phyloP scores from a whole-genome alignment of 352 stramenopile genomes.

The Phytopythium oedochilum region DNA sequence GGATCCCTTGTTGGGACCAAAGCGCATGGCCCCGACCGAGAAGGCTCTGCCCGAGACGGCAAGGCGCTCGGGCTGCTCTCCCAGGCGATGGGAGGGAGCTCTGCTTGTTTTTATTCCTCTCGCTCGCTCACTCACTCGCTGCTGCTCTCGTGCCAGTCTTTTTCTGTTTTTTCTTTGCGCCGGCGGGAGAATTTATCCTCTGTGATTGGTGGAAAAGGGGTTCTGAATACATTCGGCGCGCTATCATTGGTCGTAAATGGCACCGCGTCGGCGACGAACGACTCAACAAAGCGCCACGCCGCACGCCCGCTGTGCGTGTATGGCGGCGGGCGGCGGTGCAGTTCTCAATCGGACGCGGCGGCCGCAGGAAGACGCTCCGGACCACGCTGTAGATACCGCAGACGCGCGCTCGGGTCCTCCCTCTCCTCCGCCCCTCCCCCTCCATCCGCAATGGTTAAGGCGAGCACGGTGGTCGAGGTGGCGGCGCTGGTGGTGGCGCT shows the following conservation, averaged over 20 bases:
- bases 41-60: no score
- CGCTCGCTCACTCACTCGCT: neutral
- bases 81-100: no score
- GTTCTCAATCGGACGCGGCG: slow-evolving; percentile 1
- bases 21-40: no score
- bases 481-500: slow-evolving; percentile 41
- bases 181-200: neutral
- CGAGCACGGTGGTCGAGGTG: slow-evolving; percentile 32
- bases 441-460: slow-evolving; percentile 32
- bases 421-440: neutral
- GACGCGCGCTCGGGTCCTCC: no score
- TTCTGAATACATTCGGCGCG: neutral
- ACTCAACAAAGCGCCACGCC: neutral
- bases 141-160: slow-evolving; percentile 1
- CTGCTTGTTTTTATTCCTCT: neutral
- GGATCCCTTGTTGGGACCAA: no score
- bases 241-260: neutral
- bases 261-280: no score
- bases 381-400: no score
- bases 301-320: neutral
- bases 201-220: slow-evolving; percentile 8
- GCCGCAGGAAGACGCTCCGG: neutral
- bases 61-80: no score
- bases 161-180: neutral
- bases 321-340: neutral